These are phyloP conservation scores for Penicillium dipodomyicola DNA, from an alignment of 495 filamentous ascomycete species.

Conservation along the genomic window DNA sequence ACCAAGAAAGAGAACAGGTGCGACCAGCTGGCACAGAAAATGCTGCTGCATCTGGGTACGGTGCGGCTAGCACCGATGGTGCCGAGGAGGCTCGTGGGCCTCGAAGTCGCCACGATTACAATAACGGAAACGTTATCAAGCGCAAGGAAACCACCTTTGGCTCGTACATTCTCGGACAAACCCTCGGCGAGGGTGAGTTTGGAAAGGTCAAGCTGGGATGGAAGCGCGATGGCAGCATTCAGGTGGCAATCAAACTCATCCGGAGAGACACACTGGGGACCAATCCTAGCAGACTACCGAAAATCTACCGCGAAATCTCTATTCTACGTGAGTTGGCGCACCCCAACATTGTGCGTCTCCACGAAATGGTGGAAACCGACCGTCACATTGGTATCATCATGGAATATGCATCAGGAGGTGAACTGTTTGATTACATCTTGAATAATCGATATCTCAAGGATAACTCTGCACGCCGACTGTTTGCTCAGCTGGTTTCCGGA, in stretches of 20 bases:
- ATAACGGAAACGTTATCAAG: conserved; percentile 42
- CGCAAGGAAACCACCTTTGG: conserved; percentile 87
- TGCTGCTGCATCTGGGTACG: conserved; percentile 53
- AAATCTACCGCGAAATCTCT: conserved; percentile 94
- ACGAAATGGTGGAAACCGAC: conserved; percentile 98
- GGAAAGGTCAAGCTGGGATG: conserved; percentile 99
- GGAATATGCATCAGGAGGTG: conserved; percentile 95
- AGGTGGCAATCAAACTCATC: conserved; percentile 99
- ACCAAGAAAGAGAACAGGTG: conserved; percentile 73
- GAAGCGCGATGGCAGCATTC: conserved; percentile 89
- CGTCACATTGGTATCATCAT: conserved; percentile 96
- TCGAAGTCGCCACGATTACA: conserved; percentile 78
- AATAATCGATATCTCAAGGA: conserved; percentile 97
- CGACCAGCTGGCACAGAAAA: conserved; percentile 61
- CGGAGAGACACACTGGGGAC: conserved; percentile 81
- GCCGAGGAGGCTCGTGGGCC: conserved; percentile 61
- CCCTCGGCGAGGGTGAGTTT: conserved; percentile 97
- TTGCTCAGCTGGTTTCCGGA: conserved; percentile 93
- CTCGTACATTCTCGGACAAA: conserved; percentile 91
- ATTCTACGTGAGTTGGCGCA: conserved; percentile 85
- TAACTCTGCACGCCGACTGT: conserved; percentile 80
- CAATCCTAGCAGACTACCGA: conserved; percentile 84
- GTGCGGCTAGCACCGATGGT: conserved; percentile 51
- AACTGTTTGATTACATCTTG: conserved; percentile 97
- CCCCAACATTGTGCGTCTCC: conserved; percentile 93